A percentile compares a stretch with the other conserved stretches of the same genome.
These are phyloP conservation scores for Dothistroma septosporum DNA, from an alignment of 2,329 filamentous ascomycete genomes.

Conservation along the genomic window DNA sequence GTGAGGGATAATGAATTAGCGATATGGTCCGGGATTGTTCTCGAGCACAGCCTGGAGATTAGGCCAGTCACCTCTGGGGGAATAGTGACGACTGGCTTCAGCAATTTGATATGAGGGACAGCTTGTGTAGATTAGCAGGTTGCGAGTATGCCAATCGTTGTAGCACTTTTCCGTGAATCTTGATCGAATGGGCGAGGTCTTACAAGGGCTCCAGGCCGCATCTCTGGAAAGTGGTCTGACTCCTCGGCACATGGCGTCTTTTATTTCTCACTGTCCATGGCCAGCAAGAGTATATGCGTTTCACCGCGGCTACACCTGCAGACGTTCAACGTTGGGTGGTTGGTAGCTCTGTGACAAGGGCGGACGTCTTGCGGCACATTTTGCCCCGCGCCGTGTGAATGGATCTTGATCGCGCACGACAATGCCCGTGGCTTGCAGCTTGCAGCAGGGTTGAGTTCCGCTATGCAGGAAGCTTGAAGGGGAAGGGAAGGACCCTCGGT, in stretches of 20 bases:
- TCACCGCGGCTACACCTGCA: neutral
- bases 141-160: conserved; percentile 1
- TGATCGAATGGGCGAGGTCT: neutral
- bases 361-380: neutral
- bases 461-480: neutral
- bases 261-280: neutral
- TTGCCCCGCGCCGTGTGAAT: neutral
- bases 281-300: too few relatives aligned
- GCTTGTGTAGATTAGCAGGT: conserved; percentile 1
- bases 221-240: neutral
- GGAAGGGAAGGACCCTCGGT: neutral
- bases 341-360: neutral
- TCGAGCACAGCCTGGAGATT: neutral
- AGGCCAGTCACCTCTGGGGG: neutral
- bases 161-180: neutral
- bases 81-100: neutral
- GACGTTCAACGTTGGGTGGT: neutral
- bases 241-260: neutral
- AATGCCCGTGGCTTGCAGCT: neutral
- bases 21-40: neutral
- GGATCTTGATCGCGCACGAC: neutral
- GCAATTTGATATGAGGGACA: neutral
- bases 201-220: neutral
- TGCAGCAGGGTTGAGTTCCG: neutral
- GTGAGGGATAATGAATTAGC: neutral